phyloP scores from a whole-genome alignment of 164 flowering plant genomes.

The Litsea cubeba region DNA sequence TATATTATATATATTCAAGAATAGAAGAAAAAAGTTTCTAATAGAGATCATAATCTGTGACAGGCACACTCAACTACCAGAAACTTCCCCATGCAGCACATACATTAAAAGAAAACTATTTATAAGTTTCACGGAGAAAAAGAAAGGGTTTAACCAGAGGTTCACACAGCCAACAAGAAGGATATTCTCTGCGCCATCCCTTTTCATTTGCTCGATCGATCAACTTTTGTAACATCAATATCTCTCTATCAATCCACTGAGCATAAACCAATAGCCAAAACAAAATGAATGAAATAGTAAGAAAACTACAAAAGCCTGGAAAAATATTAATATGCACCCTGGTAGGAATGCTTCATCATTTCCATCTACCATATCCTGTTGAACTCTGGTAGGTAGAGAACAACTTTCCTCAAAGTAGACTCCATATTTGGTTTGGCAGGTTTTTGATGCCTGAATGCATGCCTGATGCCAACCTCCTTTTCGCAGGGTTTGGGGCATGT shows the following conservation, averaged over 20 bases:
- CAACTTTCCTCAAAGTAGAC: too few species aligned
- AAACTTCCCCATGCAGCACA: background rate
- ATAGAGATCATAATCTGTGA: too few species aligned
- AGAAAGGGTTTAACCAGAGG: background rate
- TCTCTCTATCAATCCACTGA: constrained; percentile 65
- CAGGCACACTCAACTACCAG: background rate
- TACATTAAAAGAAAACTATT: background rate
- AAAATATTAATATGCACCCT: too few species aligned
- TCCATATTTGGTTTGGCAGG: too few species aligned
- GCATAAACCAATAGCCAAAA: constrained; percentile 1
- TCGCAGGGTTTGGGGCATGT: too few species aligned
- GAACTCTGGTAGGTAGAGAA: too few species aligned
- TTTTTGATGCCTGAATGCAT: too few species aligned
- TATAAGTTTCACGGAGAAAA: background rate
- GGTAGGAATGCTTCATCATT: too few species aligned
- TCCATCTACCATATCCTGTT: too few species aligned
- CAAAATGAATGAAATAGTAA: background rate
- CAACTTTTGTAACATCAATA: constrained; percentile 34
- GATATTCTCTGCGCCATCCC: constrained; percentile 96
- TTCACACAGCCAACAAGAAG: constrained; percentile 26
- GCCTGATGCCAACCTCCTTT: too few species aligned
- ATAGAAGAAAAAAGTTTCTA: too few species aligned
- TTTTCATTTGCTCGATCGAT: constrained; percentile 82
- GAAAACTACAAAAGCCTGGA: background rate
- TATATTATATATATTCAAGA: too few species aligned